These are phyloP conservation scores for Mycena capillaripes DNA, from an alignment of 768 basidiomycete genomes.

Conservation along the genomic window DNA sequence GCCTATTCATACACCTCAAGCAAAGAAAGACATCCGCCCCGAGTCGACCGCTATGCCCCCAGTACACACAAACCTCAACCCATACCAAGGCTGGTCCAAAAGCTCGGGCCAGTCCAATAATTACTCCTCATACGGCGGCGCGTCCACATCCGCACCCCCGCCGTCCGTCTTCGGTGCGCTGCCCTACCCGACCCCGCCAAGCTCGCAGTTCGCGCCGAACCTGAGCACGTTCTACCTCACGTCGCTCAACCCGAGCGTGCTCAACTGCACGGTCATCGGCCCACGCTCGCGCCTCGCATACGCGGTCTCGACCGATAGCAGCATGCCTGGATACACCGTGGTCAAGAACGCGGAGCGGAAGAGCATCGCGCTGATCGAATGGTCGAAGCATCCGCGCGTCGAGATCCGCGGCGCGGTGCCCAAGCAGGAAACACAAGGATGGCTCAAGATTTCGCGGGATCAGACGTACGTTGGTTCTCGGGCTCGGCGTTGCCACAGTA, in stretches of 20 bases:
- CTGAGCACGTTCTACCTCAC: constrained; percentile 63
- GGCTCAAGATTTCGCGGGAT: constrained; percentile 69
- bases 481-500: neutral
- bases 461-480: constrained; percentile 44
- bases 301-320: constrained; percentile 63
- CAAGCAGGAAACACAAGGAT: constrained; percentile 64
- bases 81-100: constrained; percentile 55
- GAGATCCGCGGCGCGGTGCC: constrained; percentile 66
- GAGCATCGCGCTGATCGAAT: constrained; percentile 70
- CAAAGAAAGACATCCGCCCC: neutral
- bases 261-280: constrained; percentile 69
- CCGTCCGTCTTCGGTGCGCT: constrained; percentile 77
- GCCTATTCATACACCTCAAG: neutral
- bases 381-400: constrained; percentile 63
- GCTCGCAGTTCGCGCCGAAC: constrained; percentile 36
- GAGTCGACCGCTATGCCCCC: constrained; percentile 13
- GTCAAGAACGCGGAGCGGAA: constrained; percentile 63
- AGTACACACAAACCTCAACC: constrained; percentile 44
- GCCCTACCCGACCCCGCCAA: constrained; percentile 60
- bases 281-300: constrained; percentile 62
- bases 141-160: constrained; percentile 43
- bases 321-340: constrained; percentile 66
- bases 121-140: neutral
- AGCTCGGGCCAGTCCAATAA: constrained; percentile 38
- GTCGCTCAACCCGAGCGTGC: constrained; percentile 62